Base-by-base conservation (phyloP, 1,284 basidiomycete species). In the Ceratobasidium sp. region DNA sequence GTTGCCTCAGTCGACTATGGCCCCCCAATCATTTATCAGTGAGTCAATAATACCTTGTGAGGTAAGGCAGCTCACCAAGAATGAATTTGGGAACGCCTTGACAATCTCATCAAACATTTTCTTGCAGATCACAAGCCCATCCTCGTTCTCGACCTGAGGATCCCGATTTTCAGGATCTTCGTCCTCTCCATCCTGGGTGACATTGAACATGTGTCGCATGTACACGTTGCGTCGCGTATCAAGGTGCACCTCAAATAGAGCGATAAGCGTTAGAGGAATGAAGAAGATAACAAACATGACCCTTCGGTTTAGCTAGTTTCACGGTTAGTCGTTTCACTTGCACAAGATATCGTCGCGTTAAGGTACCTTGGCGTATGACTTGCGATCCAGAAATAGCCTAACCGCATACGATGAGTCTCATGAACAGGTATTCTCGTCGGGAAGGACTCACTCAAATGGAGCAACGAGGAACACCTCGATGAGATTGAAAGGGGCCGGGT, bases 271-370 rank as follows among this genome's bases (percentile, higher is more conserved):
- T 38, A 97, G 82, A 0, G 94, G 93, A 47, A 94, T 72, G 79
- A 90, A 91, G 82, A 97, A 96, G 17, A 96, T 72, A 43, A 84
- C 73, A 17, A 81, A 78, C 93, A 98, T 94, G 58, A 93, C 81
- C 73, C 82, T 76, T 57, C 89, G 87, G 78, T 97, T 97, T 71
- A 95, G 78, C 85, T 88, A 68, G 17, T 52, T 73, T 71, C 79
- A 78, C 57, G 70, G 69, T 52, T 72, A 55, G 13, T 53, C 56
- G 0, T 77, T 17, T 78, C 73, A 77, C 73, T 73, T 76, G 70
- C 20, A 31, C 13, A 31, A 52, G 15, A 27, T 54, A 22, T 6
- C 47, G 35, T 34, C 40, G 22, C 31, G 20, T 17, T 35, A 4
- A n/a, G n/a, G 29, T 22, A 89, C 87, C 78, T 81, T 84, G 3